Evolutionary conservation across 1,284 basidiomycete genomes (phyloP), one percentile per base, ranked within the genome.

Genomic region (Malassezia furfur): DNA sequence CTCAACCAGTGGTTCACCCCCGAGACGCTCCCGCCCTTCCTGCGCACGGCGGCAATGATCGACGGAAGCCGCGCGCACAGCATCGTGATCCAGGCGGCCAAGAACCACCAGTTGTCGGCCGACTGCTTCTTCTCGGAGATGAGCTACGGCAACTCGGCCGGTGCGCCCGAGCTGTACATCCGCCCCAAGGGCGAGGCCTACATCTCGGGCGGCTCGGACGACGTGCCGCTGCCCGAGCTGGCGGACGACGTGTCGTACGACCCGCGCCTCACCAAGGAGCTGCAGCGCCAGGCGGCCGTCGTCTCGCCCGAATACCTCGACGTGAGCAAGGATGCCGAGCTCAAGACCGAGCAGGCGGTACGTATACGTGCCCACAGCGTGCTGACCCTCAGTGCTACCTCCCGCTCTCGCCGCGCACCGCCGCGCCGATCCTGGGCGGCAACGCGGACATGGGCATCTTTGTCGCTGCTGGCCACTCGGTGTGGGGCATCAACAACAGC

Each of bases 61-160:
- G 67, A 66, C 5, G 79, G 79, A 0, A 75, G 76, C 32, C 69
- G 80, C 44, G 80, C 80, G 3, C 80, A 80, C 61, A 78, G 76
- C 35, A 76, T 81, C 38, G 76, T 80, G 2, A 65, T 77, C 19
- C 62, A 70, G 54, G 63, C 66, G 7, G 60, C 61, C 2, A 54
- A 60, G 19, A 46, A 64, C 0, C 49, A 65, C n/a, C 62, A 63
- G 15, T 54, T 77, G 22, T 70, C 75, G 0, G 69, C 76, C 1
- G 75, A 78, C 51, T 74, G 79, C 22, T 68, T 82, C 41, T 82
- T 82, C 59, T 81, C 80, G 62, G 78, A 77, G n/a, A 71, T 78
- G 63, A 66, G 70, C 22, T 78, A 69, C 76, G 60, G 61, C 2
- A 37, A 48, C 11, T 60, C 62, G 8, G 62, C 68, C 0, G 64